Base-by-base conservation (phyloP, 2,329 filamentous ascomycete genomes). In the Anthostomella pinea region DNA sequence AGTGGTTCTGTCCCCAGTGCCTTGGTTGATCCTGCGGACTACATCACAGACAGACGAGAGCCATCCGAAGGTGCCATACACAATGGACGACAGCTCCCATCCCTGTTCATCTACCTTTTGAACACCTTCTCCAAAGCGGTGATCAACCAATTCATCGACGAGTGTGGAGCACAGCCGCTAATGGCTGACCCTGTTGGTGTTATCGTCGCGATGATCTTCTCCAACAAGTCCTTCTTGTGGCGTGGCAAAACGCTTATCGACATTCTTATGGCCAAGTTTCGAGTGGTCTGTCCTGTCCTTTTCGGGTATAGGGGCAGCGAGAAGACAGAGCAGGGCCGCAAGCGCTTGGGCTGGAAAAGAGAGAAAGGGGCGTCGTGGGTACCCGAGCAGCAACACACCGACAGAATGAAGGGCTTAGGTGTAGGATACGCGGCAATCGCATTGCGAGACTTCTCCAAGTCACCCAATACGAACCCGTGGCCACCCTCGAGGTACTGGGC, bases 251-350 rank as follows among this genome's bases (percentile, higher is more conserved):
- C 82, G 1, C 70, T 95, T 39, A 82, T 88, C 34, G 87, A 94
- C 57, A 86, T 97, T 41, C 71, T 97, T 19, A 83, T 95, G 54
- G 83, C 90, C 36, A 96, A 97, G 62, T 85, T 87, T 54, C 81
- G 89, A 41, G 72, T 85, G 11, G 72, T 79, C 3, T 95, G 88
- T 53, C 91, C 93, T 0, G 82, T 89, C 2, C 69, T 98, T 1
- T 97, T 94, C 58, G 91, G 91, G 13, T 79, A 90, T 47, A 75
- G 79, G 27, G 90, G 87, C 16, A 80, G 71, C 44, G 87, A 95
- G 58, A 81, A 73, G 43, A 94, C 82, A 1, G 74, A 80, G 29
- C 69, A 70, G 8, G 88, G 87, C 1, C 76, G 82, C 9, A 49
- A 63, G 13, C 73, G 76, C n/a, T 63, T 95, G 3, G 88, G 87